These are phyloP conservation scores for Hortaea werneckii DNA, from an alignment of 2,329 filamentous ascomycete genomes.

Conservation along the genomic window DNA sequence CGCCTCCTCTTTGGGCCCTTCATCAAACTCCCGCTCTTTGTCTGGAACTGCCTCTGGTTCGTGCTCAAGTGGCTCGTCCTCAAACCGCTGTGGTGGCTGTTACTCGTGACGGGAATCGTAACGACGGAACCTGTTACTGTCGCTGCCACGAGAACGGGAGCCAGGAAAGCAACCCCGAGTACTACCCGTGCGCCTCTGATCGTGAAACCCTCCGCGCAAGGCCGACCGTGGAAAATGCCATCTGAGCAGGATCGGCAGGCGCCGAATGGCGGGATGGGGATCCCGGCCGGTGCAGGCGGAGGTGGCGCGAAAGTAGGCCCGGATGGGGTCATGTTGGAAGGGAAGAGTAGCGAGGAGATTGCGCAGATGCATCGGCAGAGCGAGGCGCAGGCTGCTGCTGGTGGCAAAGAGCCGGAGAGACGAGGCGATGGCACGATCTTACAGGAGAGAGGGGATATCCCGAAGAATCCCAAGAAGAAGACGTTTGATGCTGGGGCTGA, in stretches of 20 bases:
- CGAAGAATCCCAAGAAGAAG: constrained; percentile 50
- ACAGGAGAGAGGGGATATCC: constrained; percentile 28
- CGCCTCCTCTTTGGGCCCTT: constrained; percentile 80
- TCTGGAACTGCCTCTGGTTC: constrained; percentile 14
- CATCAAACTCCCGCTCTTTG: constrained; percentile 57
- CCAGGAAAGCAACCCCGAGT: constrained; percentile 7
- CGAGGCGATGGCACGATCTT: constrained; percentile 38
- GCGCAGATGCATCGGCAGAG: constrained; percentile 34
- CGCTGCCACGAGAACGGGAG: not conserved
- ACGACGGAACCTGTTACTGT: constrained; percentile 9
- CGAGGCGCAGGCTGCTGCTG: constrained; percentile 8
- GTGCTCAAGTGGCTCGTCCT: constrained; percentile 18
- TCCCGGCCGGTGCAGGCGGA: constrained; percentile 43
- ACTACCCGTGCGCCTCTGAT: constrained; percentile 29
- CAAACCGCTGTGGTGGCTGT: constrained; percentile 36
- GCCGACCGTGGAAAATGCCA: constrained; percentile 9
- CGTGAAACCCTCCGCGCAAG: constrained; percentile 35
- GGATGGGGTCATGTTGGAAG: constrained; percentile 18
- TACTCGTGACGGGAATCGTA: constrained; percentile 43
- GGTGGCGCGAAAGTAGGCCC: constrained; percentile 29
- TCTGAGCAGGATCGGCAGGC: constrained; percentile 7
- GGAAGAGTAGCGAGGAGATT: constrained; percentile 29
- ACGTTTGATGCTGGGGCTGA: constrained; percentile 47
- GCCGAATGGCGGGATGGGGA: constrained; percentile 17
- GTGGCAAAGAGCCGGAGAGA: constrained; percentile 17